Conservation (phyloP, 2,329 filamentous ascomycete genomes). For the Thermoascus crustaceus region DNA sequence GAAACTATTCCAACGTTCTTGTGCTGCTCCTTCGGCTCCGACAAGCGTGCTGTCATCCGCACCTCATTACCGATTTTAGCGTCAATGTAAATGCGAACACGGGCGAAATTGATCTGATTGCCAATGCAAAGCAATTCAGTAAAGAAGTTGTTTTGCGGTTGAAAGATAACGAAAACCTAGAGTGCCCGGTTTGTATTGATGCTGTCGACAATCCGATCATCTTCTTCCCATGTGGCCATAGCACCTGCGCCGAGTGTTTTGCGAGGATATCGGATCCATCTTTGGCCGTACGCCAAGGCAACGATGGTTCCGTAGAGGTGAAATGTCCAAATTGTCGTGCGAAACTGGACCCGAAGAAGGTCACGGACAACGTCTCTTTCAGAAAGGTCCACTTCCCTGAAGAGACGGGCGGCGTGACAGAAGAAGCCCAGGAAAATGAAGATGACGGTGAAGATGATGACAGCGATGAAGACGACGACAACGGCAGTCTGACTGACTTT, state of each 20-base stretch:
- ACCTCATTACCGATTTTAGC: slow-evolving; percentile 59
- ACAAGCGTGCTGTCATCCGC: slow-evolving; percentile 72
- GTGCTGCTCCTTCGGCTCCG: slow-evolving; percentile 72
- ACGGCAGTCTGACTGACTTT: slow-evolving; percentile 42
- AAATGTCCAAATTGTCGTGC: slow-evolving; percentile 73
- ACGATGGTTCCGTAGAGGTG: slow-evolving; percentile 45
- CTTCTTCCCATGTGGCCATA: slow-evolving; percentile 76
- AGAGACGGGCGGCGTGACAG: slow-evolving; percentile 18
- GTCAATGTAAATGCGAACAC: slow-evolving; percentile 41
- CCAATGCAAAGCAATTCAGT: slow-evolving; percentile 54
- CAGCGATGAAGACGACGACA: slow-evolving; percentile 25
- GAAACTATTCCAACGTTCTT: slow-evolving; percentile 70
- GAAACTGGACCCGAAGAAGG: slow-evolving; percentile 55
- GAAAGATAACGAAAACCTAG: slow-evolving; percentile 54
- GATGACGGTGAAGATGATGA: slow-evolving; percentile 19
- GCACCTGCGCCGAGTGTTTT: slow-evolving; percentile 70
- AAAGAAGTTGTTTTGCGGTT: slow-evolving; percentile 58
- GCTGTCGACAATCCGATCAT: slow-evolving; percentile 65
- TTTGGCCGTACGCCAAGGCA: slow-evolving; percentile 50
- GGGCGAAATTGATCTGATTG: slow-evolving; percentile 48
- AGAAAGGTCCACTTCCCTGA: slow-evolving; percentile 62
- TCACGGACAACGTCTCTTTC: slow-evolving; percentile 69
- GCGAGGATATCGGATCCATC: slow-evolving; percentile 58
- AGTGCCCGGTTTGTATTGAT: slow-evolving; percentile 79
- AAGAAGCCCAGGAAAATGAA: slow-evolving; percentile 8